These are phyloP conservation scores for Arthroderma sp. DNA, from an alignment of 2,329 filamentous ascomycete genomes.

Conservation along the genomic window DNA sequence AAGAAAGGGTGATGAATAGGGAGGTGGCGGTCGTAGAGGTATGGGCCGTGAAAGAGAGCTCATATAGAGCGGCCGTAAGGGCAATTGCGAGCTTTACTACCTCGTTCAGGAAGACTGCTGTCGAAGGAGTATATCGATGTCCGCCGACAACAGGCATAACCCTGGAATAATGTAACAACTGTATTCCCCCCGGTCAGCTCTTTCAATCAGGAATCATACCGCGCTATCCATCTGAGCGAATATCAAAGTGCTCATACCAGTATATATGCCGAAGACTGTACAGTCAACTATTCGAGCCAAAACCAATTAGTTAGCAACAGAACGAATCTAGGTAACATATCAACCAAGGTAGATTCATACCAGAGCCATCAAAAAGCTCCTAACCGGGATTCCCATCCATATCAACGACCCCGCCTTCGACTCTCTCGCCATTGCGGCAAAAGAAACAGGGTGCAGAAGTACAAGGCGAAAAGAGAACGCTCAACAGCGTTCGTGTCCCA, in stretches of 20 bases:
- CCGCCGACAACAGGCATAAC: conserved; percentile 77
- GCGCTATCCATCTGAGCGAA: not conserved
- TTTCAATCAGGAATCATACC: not conserved
- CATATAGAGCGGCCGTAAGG: conserved; percentile 75
- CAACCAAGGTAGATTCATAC: conserved; percentile 21
- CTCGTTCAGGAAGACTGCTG: conserved; percentile 87
- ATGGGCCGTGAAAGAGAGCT: conserved; percentile 65
- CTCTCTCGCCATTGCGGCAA: conserved; percentile 18
- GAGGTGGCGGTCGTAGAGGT: conserved; percentile 69
- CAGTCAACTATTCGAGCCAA: conserved; percentile 26
- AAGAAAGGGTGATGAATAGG: conserved; percentile 67
- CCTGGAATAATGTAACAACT: conserved; percentile 90
- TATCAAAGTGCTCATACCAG: conserved; percentile 25
- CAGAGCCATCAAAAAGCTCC: conserved; percentile 29
- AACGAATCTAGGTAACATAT: not conserved
- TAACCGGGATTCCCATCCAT: conserved; percentile 25
- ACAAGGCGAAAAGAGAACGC: not conserved
- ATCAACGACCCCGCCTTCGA: conserved; percentile 22
- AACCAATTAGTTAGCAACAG: not conserved
- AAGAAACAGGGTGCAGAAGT: not conserved
- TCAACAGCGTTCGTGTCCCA: not conserved
- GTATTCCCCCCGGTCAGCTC: conserved; percentile 9
- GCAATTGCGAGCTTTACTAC: conserved; percentile 80
- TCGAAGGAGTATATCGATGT: conserved; percentile 85
- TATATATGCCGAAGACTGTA: conserved; percentile 34